Evolutionary conservation across 257 asterid genomes (phyloP), one percentile per base, ranked within the genome.

Genomic region (Primulina tabacum): DNA sequence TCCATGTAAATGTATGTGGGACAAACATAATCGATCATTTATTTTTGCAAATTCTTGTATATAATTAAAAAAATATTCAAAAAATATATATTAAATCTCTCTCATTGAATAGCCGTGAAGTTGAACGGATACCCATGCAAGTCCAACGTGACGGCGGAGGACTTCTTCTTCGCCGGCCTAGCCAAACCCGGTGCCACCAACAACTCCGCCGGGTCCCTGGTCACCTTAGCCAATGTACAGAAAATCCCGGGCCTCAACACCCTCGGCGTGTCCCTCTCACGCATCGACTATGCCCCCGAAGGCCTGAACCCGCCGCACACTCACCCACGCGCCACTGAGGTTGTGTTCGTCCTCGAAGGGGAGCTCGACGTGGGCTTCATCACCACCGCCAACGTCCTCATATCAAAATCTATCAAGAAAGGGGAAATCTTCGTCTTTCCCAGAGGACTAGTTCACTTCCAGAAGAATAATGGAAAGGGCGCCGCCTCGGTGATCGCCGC

Each of bases 181-280:
- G 62, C 77, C 14, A 71, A 60, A n/a, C 33, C 77, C 4, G 73
- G 73, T 21, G 40, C 68, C n/a, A 64, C 75, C 1, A 75, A 75
- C 67, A 75, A 30, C n/a, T 17, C 79, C 64, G 29, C 66, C 32
- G 80, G 77, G 7, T 71, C 80, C 1, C 0, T 55, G 2, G 80
- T 76, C 7, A 66, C 74, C 9, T 61, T 53, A 53, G 80, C 73
- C 29, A 76, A 66, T 37, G 77, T 76, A 26, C 56, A 47, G 57
- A 60, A 28, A 67, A 65, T 71, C 11, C 73, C 80, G 12, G 80
- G 80, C 17, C 80, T 76, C 14, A 76, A 76, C 80, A 76, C 77
- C 4, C 77, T 76, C 8, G 80, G 74, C 9, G 73, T 76, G 18
- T 66, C 80, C 5, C 68, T 76, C 30, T 17, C 80, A 21, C 69